Base-by-base conservation (phyloP, 352 stramenopile species). In the Phytophthora hybrid region DNA sequence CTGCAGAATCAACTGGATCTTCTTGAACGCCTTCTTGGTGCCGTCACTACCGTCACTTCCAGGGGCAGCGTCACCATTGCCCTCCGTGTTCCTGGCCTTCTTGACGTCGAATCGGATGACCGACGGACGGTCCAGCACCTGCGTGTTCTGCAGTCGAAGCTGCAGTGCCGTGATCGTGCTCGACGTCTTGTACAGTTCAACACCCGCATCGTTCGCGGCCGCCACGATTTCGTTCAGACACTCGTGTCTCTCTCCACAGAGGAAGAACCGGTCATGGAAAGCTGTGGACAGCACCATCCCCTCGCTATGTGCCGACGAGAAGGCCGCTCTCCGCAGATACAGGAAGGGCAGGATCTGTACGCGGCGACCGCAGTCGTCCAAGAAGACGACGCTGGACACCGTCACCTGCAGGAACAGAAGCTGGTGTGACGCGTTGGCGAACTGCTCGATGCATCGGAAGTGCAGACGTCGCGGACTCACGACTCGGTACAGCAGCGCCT, bases 1-100 rank as follows among this genome's bases (percentile, higher is more conserved):
- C 63, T 93, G 84, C 57, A 94, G 63, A 44, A 94, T 87, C 23
- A 94, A 71, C 52, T 93, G 87, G 41, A 90, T 89, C n/a, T 79
- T 72, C 52, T 85, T 77, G 63, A 78, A 83, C 31, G 53, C 47
- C 18, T 77, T 82, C 55, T 72, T 85, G 14, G 52, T 66, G 13
- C 77, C 81, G 34, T 85, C 77, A 55, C 66, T 75, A 6, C 23
- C 19, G 7, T 74, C 65, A 47, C 70, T 76, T 54, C 21, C 70
- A 34, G 61, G 54, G 4, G 68, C 29, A 46, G 34, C 63, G 19
- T 81, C 71, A 16, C 59, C 74, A 32, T 70, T 78, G 3, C 57
- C 59, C 5, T 58, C 46, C 5, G 47, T 63, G 49, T 57, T 76
- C 31, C 51, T 71, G 1, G 54, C 62, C 58, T 89, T 93, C 52